Evolutionary conservation across 371 early-diverging fungal genomes (phyloP), one percentile per base, ranked within the genome.

Genomic region (Rhizopus arrhizus): DNA sequence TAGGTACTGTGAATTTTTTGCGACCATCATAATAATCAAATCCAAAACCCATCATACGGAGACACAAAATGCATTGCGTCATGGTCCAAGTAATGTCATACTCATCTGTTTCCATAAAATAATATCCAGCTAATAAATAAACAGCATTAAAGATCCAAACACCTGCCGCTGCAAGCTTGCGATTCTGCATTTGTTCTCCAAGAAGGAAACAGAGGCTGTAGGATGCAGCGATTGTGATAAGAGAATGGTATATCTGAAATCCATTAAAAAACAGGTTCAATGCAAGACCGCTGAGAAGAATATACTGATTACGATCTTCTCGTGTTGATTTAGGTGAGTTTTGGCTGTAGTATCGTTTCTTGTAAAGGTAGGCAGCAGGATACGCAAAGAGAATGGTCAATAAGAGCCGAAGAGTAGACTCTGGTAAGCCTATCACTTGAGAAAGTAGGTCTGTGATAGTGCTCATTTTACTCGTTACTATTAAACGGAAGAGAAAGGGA

Each of bases 61-160:
- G 71, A 59, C 87, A 86, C 22, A 90, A 74, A 5, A 91, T 84
- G 56, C 88, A 90, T 62, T 89, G 89, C 15, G 87, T 80, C 82
- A 88, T 89, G 5, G 89, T 87, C 82, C 87, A 90, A 58, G 83
- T 77, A 53, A 90, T 76, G 61, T 87, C 87, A 52, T 89, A 89
- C 0, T 76, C 86, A 47, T 83, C 84, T 12, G 83, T 78, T 11
- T 80, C 70, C 35, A 76, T 77, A 49, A 63, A 76, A 57, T 76
- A 74, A 70, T 89, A 89, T 0, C 83, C 84, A 2, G 64, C 41
- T 54, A 89, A 57, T 15, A 89, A 64, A 60, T 89, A 89, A 4
- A 65, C 59, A n/a, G 82, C 70, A 61, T 88, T 88, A 59, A 89
- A 86, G 22, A 79, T 31, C 76, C 87, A 89, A 4, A 83, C 72